Conservation (phyloP, 257 asterid genomes). For the Buddleja alternifolia region DNA sequence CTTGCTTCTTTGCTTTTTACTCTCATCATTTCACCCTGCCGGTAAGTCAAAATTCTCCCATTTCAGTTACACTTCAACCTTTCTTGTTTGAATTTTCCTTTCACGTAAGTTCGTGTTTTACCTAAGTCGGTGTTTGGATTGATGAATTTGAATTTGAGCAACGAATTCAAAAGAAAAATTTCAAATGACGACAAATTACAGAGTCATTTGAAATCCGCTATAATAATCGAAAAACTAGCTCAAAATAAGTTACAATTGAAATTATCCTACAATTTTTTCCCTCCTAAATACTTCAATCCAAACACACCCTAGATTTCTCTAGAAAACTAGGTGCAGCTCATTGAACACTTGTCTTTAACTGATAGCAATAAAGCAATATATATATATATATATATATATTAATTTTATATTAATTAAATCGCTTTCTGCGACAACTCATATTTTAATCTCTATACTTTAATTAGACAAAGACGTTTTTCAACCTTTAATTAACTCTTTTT, state of each 20-base stretch:
- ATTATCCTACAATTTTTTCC: too few relatives aligned
- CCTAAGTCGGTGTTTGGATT: not conserved
- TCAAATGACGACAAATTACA: too few relatives aligned
- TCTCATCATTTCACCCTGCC: conserved; percentile 35
- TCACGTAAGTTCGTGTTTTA: not conserved
- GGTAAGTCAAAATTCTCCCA: conserved; percentile 22
- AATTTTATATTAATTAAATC: not conserved
- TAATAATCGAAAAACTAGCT: too few relatives aligned
- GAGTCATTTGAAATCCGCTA: too few relatives aligned
- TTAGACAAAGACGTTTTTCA: conserved; percentile 2
- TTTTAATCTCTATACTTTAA: not conserved
- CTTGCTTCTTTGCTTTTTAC: conserved; percentile 25
- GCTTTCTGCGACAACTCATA: not conserved
- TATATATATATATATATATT: too few relatives aligned
- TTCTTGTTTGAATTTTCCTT: not conserved
- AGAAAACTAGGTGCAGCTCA: too few relatives aligned
- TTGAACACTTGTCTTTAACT: not conserved
- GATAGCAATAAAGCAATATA: not conserved
- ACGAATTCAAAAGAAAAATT: too few relatives aligned
- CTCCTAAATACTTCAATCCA: too few relatives aligned
- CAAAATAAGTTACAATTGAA: too few relatives aligned
- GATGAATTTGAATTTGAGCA: too few relatives aligned
- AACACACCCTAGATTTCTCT: too few relatives aligned
- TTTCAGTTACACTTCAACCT: conserved; percentile 6
- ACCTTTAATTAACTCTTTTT: not conserved